A percentile compares a stretch with the other conserved stretches of the same genome.
Conservation (phyloP, 164 flowering plant species). For the Chloranthus sessilifolius region DNA sequence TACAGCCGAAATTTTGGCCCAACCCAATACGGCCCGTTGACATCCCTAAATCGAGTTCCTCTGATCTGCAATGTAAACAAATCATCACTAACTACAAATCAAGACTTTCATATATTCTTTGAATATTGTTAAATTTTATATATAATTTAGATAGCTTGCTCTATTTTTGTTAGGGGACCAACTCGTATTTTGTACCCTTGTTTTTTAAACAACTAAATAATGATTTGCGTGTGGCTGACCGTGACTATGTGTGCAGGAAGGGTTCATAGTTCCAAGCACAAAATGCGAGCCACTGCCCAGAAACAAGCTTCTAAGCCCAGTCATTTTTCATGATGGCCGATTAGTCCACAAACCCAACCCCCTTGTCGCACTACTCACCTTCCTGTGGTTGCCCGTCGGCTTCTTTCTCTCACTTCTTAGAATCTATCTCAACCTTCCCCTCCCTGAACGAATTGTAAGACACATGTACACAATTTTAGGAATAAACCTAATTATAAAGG, state of each 20-base stretch:
- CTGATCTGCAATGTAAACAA: no score
- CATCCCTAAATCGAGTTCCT: no score
- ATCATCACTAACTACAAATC: no score
- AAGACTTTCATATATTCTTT: no score
- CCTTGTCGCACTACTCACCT: constrained; percentile 45
- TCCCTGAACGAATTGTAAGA: constrained; percentile 49
- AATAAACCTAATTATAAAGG: constrained; percentile 55
- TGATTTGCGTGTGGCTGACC: no score
- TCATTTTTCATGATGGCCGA: constrained; percentile 73
- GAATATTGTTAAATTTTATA: no score
- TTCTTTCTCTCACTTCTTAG: constrained; percentile 52
- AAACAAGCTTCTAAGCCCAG: constrained; percentile 55
- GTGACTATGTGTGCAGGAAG: constrained; percentile 65
- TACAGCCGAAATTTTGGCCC: no score
- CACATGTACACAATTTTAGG: constrained; percentile 52
- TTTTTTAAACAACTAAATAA: no score
- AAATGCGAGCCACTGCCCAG: constrained; percentile 54
- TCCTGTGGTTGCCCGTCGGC: constrained; percentile 81
- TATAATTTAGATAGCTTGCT: no score
- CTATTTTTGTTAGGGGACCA: not conserved
- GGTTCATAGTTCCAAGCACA: constrained; percentile 60
- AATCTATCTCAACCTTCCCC: constrained; percentile 49
- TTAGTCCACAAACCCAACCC: constrained; percentile 69
- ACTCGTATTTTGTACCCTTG: not conserved
- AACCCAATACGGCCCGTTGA: no score